Conservation (phyloP, 192 early-diverging fungal genomes). For the Mortierella hygrophila region DNA sequence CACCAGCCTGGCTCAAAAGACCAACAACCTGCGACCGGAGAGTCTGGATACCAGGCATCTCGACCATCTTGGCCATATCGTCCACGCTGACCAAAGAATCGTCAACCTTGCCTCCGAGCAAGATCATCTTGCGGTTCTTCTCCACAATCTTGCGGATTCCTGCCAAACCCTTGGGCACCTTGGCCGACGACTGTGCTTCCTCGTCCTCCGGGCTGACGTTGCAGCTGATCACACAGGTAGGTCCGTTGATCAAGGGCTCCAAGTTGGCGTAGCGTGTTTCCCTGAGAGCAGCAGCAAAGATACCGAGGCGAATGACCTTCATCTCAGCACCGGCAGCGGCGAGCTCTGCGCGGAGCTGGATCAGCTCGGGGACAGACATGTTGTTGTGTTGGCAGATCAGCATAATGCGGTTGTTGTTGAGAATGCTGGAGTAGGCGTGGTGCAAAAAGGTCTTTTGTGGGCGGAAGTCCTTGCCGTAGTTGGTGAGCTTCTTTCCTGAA, state of each 20-base stretch:
- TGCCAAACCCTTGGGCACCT: slow-evolving; percentile 54
- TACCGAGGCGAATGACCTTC: slow-evolving; percentile 60
- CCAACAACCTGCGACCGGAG: slow-evolving; percentile 61
- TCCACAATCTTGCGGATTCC: slow-evolving; percentile 56
- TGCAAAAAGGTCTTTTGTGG: slow-evolving; percentile 62
- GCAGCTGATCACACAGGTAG: slow-evolving; percentile 64
- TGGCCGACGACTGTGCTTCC: slow-evolving; percentile 30
- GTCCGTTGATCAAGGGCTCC: slow-evolving; percentile 63
- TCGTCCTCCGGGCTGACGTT: slow-evolving; percentile 59
- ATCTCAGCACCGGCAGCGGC: slow-evolving; percentile 48
- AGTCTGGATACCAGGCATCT: slow-evolving; percentile 63
- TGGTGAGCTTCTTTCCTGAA: slow-evolving; percentile 42
- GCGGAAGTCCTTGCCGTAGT: slow-evolving; percentile 59
- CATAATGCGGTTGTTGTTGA: slow-evolving; percentile 64
- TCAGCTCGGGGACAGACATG: slow-evolving; percentile 66
- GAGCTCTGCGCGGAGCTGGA: slow-evolving; percentile 62
- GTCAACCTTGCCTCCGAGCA: slow-evolving; percentile 71
- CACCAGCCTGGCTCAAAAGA: slow-evolving; percentile 60
- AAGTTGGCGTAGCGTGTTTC: slow-evolving; percentile 63
- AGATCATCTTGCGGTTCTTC: slow-evolving; percentile 68
- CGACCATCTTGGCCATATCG: slow-evolving; percentile 60
- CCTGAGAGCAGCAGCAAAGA: slow-evolving; percentile 61
- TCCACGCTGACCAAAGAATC: slow-evolving; percentile 62
- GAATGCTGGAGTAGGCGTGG: slow-evolving; percentile 58
- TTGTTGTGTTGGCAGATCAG: slow-evolving; percentile 74